These are phyloP conservation scores for Cylindrotheca fusiformis DNA, from an alignment of 108 stramenopile species.

Conservation along the genomic window DNA sequence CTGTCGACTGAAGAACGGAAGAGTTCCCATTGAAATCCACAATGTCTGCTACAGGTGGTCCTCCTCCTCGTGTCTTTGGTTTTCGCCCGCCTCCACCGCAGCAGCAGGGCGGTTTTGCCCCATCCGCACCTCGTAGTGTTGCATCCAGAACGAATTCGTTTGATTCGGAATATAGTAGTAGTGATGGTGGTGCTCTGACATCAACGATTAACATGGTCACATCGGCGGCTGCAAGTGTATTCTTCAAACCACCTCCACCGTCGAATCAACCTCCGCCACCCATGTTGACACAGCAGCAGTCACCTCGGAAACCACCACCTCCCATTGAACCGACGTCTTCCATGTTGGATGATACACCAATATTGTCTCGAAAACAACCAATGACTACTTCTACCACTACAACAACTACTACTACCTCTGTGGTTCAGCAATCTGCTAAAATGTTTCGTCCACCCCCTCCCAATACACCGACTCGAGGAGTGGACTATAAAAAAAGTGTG, in stretches of 20 bases:
- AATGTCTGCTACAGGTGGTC: conserved; percentile 1
- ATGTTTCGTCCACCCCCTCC: too few species aligned
- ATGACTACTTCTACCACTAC: too few species aligned
- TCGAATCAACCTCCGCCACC: conserved; percentile 6
- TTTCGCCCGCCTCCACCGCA: conserved; percentile 21
- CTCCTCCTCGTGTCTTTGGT: conserved; percentile 8
- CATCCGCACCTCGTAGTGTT: not conserved
- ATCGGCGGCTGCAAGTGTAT: conserved; percentile 23
- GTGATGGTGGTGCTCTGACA: conserved; percentile 30
- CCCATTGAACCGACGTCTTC: conserved; percentile 24
- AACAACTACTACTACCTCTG: too few species aligned
- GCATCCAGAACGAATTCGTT: not conserved
- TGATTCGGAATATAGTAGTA: conserved; percentile 11
- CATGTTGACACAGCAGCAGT: not conserved
- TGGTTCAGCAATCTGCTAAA: too few species aligned
- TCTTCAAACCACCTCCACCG: conserved; percentile 10
- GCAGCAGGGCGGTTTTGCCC: not conserved
- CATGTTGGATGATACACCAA: too few species aligned
- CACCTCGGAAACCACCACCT: conserved; percentile 12
- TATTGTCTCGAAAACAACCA: too few species aligned
- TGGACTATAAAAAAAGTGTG: not conserved
- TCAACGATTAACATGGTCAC: conserved; percentile 33
- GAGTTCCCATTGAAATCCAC: too few species aligned
- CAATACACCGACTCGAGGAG: too few species aligned
- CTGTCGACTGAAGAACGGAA: too few species aligned